A percentile compares a stretch with the other conserved stretches of the same genome.
phyloP scores from a whole-genome alignment of 345 rosid genomes.

The Euphorbia pulcherrima region DNA sequence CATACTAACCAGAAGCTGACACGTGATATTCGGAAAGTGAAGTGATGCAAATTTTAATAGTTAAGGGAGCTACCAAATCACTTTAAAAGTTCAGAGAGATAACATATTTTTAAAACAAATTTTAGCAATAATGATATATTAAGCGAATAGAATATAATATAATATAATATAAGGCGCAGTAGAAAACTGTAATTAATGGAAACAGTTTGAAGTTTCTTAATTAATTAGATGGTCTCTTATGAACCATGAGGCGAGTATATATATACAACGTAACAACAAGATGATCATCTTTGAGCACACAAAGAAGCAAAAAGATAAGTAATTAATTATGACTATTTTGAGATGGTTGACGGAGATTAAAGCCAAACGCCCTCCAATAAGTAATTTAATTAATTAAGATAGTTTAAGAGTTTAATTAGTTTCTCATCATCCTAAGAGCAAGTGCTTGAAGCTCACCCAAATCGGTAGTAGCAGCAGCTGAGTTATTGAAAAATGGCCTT shows the following conservation, averaged over 20 bases:
- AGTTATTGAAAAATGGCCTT: constrained; percentile 28
- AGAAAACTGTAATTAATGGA: background rate
- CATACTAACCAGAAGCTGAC: no score
- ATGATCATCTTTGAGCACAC: background rate
- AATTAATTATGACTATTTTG: no score
- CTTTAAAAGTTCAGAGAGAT: no score
- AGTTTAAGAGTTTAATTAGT: constrained; percentile 13
- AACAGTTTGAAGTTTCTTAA: constrained; percentile 3
- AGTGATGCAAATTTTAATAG: no score
- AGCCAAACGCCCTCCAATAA: no score
- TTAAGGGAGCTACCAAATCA: no score
- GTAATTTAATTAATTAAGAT: background rate
- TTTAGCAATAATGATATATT: no score
- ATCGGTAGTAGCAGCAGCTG: constrained; percentile 25
- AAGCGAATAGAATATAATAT: no score
- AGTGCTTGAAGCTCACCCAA: constrained; percentile 83
- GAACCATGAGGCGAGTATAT: no score
- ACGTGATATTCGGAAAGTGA: no score
- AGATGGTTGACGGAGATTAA: no score
- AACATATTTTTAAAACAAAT: no score
- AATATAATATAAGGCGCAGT: background rate
- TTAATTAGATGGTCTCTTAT: constrained; percentile 3
- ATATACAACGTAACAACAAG: constrained; percentile 16
- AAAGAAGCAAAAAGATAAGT: background rate
- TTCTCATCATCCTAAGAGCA: constrained; percentile 82